Base-by-base conservation (phyloP, 2,329 filamentous ascomycete species). In the Lithohypha guttulata region DNA sequence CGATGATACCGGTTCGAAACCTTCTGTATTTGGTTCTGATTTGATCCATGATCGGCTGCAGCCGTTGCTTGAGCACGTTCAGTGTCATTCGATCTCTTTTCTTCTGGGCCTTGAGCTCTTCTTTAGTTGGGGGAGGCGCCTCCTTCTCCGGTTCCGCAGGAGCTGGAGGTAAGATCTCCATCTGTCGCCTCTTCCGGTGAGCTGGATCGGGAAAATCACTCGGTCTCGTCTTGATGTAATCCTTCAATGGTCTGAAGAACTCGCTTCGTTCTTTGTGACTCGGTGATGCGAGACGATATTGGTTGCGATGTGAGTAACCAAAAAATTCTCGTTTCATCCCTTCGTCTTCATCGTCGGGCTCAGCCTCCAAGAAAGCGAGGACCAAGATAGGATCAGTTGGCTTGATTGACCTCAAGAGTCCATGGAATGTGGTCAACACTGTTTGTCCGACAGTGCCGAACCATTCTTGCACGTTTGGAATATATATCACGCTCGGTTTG, bases 11-110 rank as follows among this genome's bases (percentile, higher is more conserved):
- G 40, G 78, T 77, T 44, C 86, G 75, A 62, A 96, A 96, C 50
- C 85, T 85, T 56, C 81, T 84, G 63, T 94, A 93, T 56, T 82
- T 86, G 45, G 72, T 70, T 59, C 93, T 91, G 56, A 98, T 84
- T 61, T 95, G 85, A 51, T 98, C 89, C 86, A 98, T 95, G 50
- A 96, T 84, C 2, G 84, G 85, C 59, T 95, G 87, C 39, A 98
- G 77, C 38, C 81, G 70, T 26, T 93, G 78, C 65, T 96, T 98
- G 48, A 98, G 67, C 42, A 81, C 67, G 57, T 96, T 95, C 39
- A 96, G 70, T 8, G 80, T 75, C 47, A 89, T 78, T 34, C 84
- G 79, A 55, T 98, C 93, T 46, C 76, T 75, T 60, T 85, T 82
- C 60, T 81, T 82, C 57, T 89, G 77, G 2, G 73, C 75, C 56